Percentiles rank a stretch among this genome's conserved stretches.
Evolutionary conservation across 2,329 filamentous ascomycete species (phyloP).

Genomic region (Diatrype stigma): DNA sequence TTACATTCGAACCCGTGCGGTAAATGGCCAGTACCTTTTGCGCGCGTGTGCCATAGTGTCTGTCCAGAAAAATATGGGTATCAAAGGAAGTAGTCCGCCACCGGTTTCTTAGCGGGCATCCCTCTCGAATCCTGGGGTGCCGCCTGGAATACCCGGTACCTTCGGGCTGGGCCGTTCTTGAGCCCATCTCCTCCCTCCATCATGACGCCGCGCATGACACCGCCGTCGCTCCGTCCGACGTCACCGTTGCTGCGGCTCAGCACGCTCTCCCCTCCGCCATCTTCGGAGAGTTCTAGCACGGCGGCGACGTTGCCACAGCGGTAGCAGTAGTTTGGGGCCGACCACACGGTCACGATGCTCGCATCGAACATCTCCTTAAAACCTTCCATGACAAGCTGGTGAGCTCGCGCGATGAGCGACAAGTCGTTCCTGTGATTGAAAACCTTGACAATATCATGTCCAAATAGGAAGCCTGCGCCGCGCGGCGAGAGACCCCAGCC

Average conservation of each 20-base stretch:
- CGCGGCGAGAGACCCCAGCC: constrained; percentile 94
- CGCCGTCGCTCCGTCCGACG: constrained; percentile 48
- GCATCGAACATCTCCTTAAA: constrained; percentile 99
- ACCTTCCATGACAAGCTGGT: constrained; percentile 98
- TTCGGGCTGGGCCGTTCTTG: constrained; percentile 70
- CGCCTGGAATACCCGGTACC: constrained; percentile 94
- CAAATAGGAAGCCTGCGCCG: constrained; percentile 93
- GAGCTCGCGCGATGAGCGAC: constrained; percentile 85
- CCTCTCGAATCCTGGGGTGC: constrained; percentile 93
- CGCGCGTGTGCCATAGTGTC: no score
- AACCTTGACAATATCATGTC: constrained; percentile 88
- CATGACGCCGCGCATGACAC: constrained; percentile 39
- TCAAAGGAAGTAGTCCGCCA: constrained; percentile 91
- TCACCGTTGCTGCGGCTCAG: constrained; percentile 70
- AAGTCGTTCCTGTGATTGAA: constrained; percentile 96
- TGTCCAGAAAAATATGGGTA: neutral
- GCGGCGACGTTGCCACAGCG: constrained; percentile 94
- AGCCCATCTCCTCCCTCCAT: constrained; percentile 41
- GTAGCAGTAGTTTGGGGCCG: constrained; percentile 95
- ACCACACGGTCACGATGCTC: constrained; percentile 98
- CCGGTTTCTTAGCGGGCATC: constrained; percentile 98
- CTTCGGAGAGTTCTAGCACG: constrained; percentile 87
- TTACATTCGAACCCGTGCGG: no score
- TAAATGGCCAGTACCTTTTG: no score
- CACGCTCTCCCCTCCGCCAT: constrained; percentile 69